Evolutionary conservation across 306 rosid genomes (phyloP), one percentile per base, ranked within the genome.

Genomic region (Cicer judaicum): DNA sequence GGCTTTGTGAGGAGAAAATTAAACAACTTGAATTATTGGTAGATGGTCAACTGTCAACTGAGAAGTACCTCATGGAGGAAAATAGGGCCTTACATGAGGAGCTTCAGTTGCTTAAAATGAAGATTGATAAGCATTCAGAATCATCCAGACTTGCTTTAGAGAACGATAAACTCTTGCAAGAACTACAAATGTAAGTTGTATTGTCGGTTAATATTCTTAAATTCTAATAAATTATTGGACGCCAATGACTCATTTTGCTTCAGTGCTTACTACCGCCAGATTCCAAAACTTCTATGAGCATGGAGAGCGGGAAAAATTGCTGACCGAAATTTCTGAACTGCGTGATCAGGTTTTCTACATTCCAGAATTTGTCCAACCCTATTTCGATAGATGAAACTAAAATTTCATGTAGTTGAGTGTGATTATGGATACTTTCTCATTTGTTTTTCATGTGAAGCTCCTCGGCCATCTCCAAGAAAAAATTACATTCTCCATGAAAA

Each of bases 281-380:
- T 84, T 70, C 76, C 86, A 85, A 84, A 88, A 72, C 38, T 91
- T 90, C 74, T 81, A 88, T 60, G 90, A 87, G 78, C 85, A 82
- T 38, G 97, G 97, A 73, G 98, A 91, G 81, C 87, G 88, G 67
- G 96, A 94, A 86, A 84, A 81, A 55, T 80, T 94, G 85, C 66
- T 87, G 79, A 70, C 84, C 76, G 97, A 94, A 85, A 81, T 87
- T 78, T 79, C 94, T 79, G 90, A 91, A 76, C 78, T 94, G 69
- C 93, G 90, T 16, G 89, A 91, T 67, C 91, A 88, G 94, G 98
- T 93, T 73, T 16, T 66, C 29, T 56, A 47, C 67, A 73, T 49
- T 62, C 69, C 62, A 10, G 24, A 52, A 59, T 39, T 64, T 77
- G 15, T 66, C 43, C 52, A 42, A 47, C 65, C 47, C 42, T 71